These are phyloP conservation scores for Chlorella sp. DNA, from an alignment of 139 green algal species.

Conservation along the genomic window DNA sequence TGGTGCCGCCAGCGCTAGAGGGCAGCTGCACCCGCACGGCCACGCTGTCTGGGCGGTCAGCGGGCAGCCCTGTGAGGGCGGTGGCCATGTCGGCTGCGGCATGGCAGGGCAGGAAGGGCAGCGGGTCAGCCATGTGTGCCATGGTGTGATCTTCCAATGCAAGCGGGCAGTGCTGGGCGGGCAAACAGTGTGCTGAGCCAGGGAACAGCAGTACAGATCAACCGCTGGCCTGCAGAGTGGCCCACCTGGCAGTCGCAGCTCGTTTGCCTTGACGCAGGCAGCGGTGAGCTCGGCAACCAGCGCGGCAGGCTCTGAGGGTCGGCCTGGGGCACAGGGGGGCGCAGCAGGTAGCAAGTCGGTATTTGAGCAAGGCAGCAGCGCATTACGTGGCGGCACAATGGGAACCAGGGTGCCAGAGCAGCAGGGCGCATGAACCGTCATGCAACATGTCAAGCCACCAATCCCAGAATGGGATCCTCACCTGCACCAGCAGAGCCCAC, in stretches of 20 bases:
- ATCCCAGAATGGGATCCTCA: no score
- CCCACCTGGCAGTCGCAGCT: slow-evolving; percentile 6
- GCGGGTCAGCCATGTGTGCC: not conserved
- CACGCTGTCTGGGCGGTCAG: no score
- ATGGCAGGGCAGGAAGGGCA: not conserved
- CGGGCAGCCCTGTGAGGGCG: not conserved
- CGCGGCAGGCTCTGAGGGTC: not conserved
- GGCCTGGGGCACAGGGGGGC: not conserved
- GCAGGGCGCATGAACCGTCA: no score
- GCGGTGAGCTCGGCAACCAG: not conserved
- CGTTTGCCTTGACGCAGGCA: not conserved
- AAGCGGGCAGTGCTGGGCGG: not conserved
- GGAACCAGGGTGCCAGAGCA: not conserved
- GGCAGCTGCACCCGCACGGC: no score
- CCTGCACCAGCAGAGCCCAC: not conserved
- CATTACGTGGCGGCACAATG: not conserved
- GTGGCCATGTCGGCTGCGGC: slow-evolving; percentile 12
- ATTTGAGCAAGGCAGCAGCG: not conserved
- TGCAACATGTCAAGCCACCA: no score
- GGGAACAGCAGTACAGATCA: no score
- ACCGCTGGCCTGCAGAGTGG: no score
- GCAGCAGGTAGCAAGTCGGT: not conserved
- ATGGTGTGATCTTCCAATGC: no score
- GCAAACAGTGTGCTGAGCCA: not conserved
- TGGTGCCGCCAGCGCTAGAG: no score